phyloP scores from a whole-genome alignment of 148 eudicot species.

The Persicaria maculosa region DNA sequence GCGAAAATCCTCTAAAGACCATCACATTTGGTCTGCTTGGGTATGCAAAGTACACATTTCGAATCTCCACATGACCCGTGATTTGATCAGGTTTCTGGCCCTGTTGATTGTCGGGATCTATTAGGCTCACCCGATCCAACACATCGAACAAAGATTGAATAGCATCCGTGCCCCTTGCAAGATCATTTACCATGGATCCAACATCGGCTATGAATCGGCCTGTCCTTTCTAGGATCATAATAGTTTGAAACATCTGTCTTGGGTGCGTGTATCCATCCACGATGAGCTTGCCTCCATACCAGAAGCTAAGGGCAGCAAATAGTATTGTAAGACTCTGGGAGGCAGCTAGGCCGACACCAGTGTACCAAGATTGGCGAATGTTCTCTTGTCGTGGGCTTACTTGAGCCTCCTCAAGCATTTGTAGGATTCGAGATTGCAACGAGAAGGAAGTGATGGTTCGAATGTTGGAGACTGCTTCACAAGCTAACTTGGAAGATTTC shows the following conservation, averaged over 20 bases:
- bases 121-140: constrained; percentile 9
- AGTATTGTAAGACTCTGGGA: constrained; percentile 21
- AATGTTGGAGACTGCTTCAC: not conserved
- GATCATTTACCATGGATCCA: constrained; percentile 14
- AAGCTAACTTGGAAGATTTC: not conserved
- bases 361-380: not conserved
- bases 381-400: not conserved
- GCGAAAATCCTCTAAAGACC: not conserved
- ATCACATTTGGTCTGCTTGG: not conserved
- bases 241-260: constrained; percentile 28
- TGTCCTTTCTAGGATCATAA: constrained; percentile 30
- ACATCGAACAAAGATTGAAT: constrained; percentile 3
- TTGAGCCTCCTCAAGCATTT: not conserved
- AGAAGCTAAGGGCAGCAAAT: constrained; percentile 25
- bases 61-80: not conserved
- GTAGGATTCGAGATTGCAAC: not conserved
- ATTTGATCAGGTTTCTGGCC: constrained; percentile 11
- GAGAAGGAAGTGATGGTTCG: not conserved
- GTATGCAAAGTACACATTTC: not conserved
- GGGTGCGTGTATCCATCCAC: constrained; percentile 18
- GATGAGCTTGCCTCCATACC: constrained; percentile 43
- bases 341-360: constrained; percentile 16
- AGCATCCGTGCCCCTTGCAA: constrained; percentile 10
- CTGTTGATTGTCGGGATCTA: constrained; percentile 6
- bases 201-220: constrained; percentile 30